Base-by-base conservation (phyloP, 805 yeast genomes). In the Kuraishia molischiana region DNA sequence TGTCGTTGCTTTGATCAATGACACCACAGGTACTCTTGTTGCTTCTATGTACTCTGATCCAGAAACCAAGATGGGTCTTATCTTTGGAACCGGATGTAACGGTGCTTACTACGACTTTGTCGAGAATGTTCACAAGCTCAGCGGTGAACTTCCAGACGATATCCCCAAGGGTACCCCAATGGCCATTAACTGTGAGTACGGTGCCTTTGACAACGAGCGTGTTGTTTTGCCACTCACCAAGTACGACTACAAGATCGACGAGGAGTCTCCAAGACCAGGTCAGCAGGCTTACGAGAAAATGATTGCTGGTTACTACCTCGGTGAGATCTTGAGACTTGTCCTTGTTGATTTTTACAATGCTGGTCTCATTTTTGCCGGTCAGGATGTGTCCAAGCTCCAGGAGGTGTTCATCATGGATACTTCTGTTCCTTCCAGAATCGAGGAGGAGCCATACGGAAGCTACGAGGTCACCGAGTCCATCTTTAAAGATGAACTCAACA, bases 161-260 rank as follows among this genome's bases (percentile, higher is more conserved):
- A 72, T 86, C 48, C 55, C 70, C 29, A 60, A 58, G 8, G 74
- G 73, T 36, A 70, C 82, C 32, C 78, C 81, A 45, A 89, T 90
- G 95, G 96, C 96, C 39, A 90, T 90, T 60, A 90, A 90, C 72
- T 87, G 97, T 70, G 98, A 90, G 67, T 90, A 90, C 66, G 97
- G 98, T 54, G 90, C 97, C 5, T 90, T 90, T 58, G 97, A 90
- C 61, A 89, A 86, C 57, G 96, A 86, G 62, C 94, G 82, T 53
- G 41, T 49, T 8, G 74, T 79, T 26, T 72, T 90, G 50, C 97
- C 97, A 56, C 77, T 96, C 66, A 89, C 95, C 48, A 80, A 79
- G 59, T 90, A 77, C 60, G 98, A 90, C 61, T 56, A 79, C 39
- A 69, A 66, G 47, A 80, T 90, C 47, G 97, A 90, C 61, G 67